Evolutionary conservation across 306 rosid species (phyloP), one percentile per base, ranked within the genome.

Genomic region (Cucurbita moschata): DNA sequence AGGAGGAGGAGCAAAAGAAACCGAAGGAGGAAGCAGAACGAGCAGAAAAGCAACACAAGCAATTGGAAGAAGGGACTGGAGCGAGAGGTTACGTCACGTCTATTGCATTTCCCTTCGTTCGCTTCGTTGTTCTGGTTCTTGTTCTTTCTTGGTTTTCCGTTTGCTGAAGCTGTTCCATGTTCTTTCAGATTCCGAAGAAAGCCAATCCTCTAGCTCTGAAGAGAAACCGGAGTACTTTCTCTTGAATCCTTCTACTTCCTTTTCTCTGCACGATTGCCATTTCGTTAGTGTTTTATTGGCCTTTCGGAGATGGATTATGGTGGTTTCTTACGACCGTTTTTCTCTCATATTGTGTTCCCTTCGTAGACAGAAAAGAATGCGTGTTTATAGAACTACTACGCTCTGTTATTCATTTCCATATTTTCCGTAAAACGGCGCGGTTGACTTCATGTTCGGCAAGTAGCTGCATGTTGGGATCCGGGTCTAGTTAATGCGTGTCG

Each of bases 121-220:
- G 62, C 30, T 56, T 12, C 9, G 56, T 76, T 65, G 26, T 46
- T 63, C 35, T 38, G 37, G 18, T 52, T 55, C 38, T 82, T 85
- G 85, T 80, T 79, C 75, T 42, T 21, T 59, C 71, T 80, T 51
- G 15, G 80, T 55, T 77, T 74, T 63, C 43, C 64, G 75, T 87
- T 79, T 50, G 73, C 79, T 87, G 77, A 85, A 82, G 82, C 61
- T 82, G 42, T 52, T 76, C 58, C 53, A 14, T 77, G 14, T 72
- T 10, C 66, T 79, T 76, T 67, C 96, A 93, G 98, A 90, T 93
- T 90, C 88, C 63, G 94, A 85, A 74, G 94, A 75, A 56, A 76
- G 85, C 79, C 88, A 87, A 58, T 87, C 91, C 81, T 88, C 90
- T 58, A 84, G 62, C 74, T 72, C 88, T 65, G 86, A 83, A 66